Base-by-base conservation (phyloP, 2,329 filamentous ascomycete genomes). In the Colletotrichum tropicale region DNA sequence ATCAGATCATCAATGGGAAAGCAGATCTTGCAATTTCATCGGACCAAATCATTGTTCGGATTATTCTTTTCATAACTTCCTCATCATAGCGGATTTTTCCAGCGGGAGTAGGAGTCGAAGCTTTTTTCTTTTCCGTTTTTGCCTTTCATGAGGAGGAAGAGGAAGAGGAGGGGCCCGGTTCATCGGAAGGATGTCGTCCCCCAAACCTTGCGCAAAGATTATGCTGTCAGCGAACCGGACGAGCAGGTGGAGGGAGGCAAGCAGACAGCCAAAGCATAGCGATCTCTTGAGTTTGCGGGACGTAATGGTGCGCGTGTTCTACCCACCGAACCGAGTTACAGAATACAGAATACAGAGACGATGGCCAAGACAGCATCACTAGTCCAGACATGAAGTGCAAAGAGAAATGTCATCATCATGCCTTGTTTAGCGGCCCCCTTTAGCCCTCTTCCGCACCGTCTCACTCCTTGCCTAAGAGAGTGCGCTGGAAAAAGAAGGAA, bases 111-210 rank as follows among this genome's bases (percentile, higher is more conserved):
- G 32, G 32, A 60, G 66, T 24, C 18, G 36, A 60, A n/a, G 32
- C 28, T 18, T n/a, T 43, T 38, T 48, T 48, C 9, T 12, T 10
- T 48, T 48, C 18, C 18, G 38, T n/a, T 48, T 48, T 38, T 34
- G 43, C 24, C 24, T 30, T 16, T 30, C 24, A n/a, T 6, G 8
- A 18, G 21, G 16, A 18, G n/a, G 26, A 68, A 7, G 34, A 26
- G 28, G 68, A 24, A 38, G 32, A 13, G n/a, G 16, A 52, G 56
- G 56, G 56, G 36, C 38, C n/a, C 58, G 58, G 69, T 75, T 75
- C 73, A 67, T 75, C 62, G 73, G 69, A 72, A 72, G 64, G 62
- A 68, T 61, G 55, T 58, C 24, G 24, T 32, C 55, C 55, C 55
- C 13, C n/a, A 58, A 58, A 58, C 21, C 21, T 30, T 61, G 26